Percentiles rank a stretch among this genome's conserved stretches.
Conservation (phyloP, 2,329 filamentous ascomycete genomes). For the Nemania sp. region DNA sequence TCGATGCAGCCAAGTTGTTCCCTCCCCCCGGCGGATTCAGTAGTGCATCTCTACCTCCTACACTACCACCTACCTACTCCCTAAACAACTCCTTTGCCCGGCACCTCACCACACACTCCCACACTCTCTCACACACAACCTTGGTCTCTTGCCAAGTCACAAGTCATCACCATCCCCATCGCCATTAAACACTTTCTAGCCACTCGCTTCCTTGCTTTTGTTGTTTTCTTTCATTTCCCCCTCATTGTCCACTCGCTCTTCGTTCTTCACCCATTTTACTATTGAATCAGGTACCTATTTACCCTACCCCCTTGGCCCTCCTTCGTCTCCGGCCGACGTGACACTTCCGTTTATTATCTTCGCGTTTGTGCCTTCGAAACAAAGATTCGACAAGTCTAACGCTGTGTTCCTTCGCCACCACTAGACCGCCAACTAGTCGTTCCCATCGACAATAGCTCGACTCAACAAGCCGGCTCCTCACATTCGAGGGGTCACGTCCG, state of each 20-base stretch:
- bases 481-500: conserved; percentile 31
- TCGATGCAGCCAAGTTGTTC: conserved; percentile 2
- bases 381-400: conserved; percentile 2
- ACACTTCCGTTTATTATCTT: background rate
- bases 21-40: background rate
- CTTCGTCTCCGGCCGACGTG: conserved; percentile 3
- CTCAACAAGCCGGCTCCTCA: conserved; percentile 32
- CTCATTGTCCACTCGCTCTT: background rate
- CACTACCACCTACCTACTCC: conserved; percentile 1
- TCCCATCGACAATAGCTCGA: background rate
- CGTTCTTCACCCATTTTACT: conserved; percentile 4
- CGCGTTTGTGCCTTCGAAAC: conserved; percentile 10
- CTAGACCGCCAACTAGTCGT: no score
- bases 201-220: conserved; percentile 21
- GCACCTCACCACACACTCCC: conserved; percentile 21
- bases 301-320: background rate
- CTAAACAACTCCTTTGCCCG: conserved; percentile 10
- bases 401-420: background rate
- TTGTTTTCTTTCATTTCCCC: conserved; percentile 5
- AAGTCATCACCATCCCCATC: background rate
- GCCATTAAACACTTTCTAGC: conserved; percentile 13
- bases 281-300: background rate
- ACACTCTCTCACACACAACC: background rate
- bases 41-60: no score
- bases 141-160: conserved; percentile 16